phyloP scores from a whole-genome alignment of 257 asterid genomes.

The Nicotiana undulata region DNA sequence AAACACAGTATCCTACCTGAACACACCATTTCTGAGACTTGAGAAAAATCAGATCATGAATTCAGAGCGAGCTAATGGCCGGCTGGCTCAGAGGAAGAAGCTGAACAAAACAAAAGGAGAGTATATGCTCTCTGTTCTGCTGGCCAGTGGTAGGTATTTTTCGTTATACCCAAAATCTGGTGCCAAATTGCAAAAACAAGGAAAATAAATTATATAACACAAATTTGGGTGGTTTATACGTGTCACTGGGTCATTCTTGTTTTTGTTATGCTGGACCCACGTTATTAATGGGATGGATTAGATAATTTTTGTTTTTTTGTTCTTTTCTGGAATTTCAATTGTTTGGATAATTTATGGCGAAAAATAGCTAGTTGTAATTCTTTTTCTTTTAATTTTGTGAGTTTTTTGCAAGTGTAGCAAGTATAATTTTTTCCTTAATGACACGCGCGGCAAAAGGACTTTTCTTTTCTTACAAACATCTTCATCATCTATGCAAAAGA shows the following conservation, averaged over 20 bases:
- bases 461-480: too few species aligned
- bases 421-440: too few species aligned
- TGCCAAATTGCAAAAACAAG: constrained; percentile 6
- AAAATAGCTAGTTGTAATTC: too few species aligned
- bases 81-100: neutral
- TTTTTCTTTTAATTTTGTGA: too few species aligned
- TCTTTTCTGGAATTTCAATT: neutral
- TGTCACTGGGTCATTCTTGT: neutral
- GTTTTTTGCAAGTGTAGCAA: too few species aligned
- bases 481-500: too few species aligned
- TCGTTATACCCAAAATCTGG: constrained; percentile 5
- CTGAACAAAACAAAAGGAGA: neutral
- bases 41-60: neutral
- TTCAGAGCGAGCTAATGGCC: neutral
- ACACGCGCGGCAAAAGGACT: too few species aligned
- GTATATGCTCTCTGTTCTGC: neutral
- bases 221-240: neutral
- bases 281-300: neutral
- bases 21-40: constrained; percentile 37
- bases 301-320: neutral
- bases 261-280: neutral
- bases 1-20: constrained; percentile 55
- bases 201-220: neutral
- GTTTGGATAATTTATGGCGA: neutral
- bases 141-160: constrained; percentile 2